Conservation (phyloP, 495 filamentous ascomycete species). For the Aspergillus panamensis region DNA sequence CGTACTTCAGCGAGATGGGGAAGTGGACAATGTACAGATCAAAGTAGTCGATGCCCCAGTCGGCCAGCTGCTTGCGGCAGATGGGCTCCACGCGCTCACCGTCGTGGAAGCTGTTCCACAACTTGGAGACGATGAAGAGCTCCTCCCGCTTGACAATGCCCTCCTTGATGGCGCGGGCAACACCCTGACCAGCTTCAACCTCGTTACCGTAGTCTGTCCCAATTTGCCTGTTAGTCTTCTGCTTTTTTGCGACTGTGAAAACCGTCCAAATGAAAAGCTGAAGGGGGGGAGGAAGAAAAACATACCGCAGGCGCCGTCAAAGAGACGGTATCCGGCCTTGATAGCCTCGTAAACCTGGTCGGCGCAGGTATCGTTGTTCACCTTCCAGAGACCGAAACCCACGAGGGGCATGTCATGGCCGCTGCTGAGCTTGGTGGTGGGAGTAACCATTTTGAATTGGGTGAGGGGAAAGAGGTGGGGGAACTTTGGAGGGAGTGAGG, state of each 20-base stretch:
- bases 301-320: constrained; percentile 83
- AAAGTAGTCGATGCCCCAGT: constrained; percentile 84
- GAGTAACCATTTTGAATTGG: constrained; percentile 14
- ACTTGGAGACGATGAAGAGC: constrained; percentile 88
- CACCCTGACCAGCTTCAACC: constrained; percentile 75
- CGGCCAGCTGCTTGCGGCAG: constrained; percentile 65
- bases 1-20: constrained; percentile 74
- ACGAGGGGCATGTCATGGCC: constrained; percentile 85
- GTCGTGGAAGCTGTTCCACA: constrained; percentile 90
- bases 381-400: constrained; percentile 82
- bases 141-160: constrained; percentile 82
- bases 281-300: constrained; percentile 14
- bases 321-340: constrained; percentile 81
- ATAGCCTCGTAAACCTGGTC: constrained; percentile 86
- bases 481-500: not conserved
- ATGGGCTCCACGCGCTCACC: constrained; percentile 69
- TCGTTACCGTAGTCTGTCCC: constrained; percentile 82
- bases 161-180: constrained; percentile 83
- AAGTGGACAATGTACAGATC: constrained; percentile 83
- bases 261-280: not conserved
- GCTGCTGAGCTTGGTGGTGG: constrained; percentile 71
- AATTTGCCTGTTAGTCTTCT: not conserved
- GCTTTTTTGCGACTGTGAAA: not conserved
- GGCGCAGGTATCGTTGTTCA: constrained; percentile 71
- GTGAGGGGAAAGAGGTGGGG: not conserved